phyloP scores from a whole-genome alignment of 225 moss, liverwort and hornwort species.

The Rhytidiadelphus loreus region DNA sequence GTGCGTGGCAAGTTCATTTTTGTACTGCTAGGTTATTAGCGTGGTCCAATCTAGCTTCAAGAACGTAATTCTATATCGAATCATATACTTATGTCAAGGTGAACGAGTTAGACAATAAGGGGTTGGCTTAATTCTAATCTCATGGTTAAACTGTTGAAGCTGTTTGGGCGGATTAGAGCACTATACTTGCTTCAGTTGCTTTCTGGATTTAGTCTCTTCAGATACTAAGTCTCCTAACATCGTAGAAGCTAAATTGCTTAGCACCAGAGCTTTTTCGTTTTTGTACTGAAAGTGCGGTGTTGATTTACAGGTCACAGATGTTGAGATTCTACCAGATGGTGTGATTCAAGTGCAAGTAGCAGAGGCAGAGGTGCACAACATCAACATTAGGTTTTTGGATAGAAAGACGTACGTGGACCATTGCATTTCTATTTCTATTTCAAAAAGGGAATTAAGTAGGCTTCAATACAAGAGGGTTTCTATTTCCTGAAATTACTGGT shows the following conservation, averaged over 20 bases:
- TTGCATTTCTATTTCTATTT: neutral
- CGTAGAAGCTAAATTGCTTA: neutral
- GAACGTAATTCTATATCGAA: neutral
- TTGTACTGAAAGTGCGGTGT: neutral
- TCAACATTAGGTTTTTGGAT: constrained; percentile 91
- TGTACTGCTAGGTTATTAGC: neutral
- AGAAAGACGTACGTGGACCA: constrained; percentile 77
- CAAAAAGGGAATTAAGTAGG: neutral
- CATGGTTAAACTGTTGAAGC: neutral
- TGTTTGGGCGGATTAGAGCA: neutral
- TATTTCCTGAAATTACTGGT: neutral
- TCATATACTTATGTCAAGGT: neutral
- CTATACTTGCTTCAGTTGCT: neutral
- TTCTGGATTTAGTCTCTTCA: neutral
- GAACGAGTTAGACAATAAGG: neutral
- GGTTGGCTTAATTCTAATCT: neutral
- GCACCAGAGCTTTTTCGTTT: neutral
- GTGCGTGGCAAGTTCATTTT: neutral
- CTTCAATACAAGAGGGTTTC: neutral
- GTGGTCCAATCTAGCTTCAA: neutral
- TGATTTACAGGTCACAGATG: constrained; percentile 74
- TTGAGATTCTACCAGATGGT: constrained; percentile 87
- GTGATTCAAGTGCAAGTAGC: constrained; percentile 89
- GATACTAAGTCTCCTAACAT: neutral
- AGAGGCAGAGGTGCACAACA: constrained; percentile 96